These are phyloP conservation scores for Polyplosphaeria fusca DNA, from an alignment of 495 filamentous ascomycete genomes.

Conservation along the genomic window DNA sequence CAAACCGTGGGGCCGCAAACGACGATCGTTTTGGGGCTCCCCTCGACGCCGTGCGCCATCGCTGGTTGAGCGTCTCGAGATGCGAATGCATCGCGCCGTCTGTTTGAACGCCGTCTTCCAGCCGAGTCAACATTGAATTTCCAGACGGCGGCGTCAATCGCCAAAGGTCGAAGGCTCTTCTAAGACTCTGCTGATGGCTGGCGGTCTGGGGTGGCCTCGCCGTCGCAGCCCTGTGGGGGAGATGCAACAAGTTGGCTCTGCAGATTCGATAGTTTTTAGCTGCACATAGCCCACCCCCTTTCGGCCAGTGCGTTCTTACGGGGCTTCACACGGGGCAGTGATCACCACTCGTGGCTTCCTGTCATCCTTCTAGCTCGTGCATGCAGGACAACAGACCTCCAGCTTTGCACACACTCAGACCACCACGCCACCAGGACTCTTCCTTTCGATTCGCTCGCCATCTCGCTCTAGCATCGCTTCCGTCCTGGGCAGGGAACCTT, in stretches of 20 bases:
- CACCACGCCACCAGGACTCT: too few species aligned
- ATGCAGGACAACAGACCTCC: conserved; percentile 5
- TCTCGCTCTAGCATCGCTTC: not conserved
- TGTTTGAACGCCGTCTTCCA: not conserved
- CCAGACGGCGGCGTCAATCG: not conserved
- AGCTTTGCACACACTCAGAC: too few species aligned
- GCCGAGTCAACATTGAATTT: not conserved
- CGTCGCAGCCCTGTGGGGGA: not conserved
- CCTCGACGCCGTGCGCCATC: not conserved
- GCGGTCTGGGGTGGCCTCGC: not conserved
- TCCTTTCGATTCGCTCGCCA: conserved; percentile 1
- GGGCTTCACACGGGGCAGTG: not conserved
- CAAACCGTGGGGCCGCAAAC: conserved; percentile 10
- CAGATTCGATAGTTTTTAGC: conserved; percentile 15
- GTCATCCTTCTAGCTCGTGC: conserved; percentile 11
- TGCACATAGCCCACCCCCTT: conserved; percentile 1
- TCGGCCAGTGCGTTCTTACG: not conserved
- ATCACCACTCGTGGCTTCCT: conserved; percentile 15
- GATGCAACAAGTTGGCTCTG: not conserved
- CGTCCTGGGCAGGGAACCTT: not conserved
- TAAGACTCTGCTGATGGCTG: not conserved
- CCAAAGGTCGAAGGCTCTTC: not conserved
- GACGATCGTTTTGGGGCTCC: not conserved
- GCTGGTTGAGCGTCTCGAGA: not conserved
- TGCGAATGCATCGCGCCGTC: not conserved